Percentiles rank a stretch among this genome's conserved stretches.
These are phyloP conservation scores for Chalaropsis ovoidea DNA, from an alignment of 2,329 filamentous ascomycete species.

Conservation along the genomic window DNA sequence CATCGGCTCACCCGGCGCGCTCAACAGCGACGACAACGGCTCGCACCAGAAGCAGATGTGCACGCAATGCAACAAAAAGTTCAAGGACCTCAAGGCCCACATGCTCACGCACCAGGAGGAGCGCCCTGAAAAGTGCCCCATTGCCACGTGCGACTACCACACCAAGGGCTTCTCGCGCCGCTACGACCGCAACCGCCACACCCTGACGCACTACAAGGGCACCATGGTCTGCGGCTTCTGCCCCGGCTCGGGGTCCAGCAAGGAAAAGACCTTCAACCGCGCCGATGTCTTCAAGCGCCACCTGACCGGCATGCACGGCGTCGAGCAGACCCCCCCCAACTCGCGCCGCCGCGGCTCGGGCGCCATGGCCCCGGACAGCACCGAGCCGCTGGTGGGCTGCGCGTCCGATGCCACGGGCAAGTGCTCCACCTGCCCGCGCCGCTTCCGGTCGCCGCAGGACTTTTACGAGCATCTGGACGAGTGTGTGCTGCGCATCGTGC, in stretches of 20 bases:
- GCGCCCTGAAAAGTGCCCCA: conserved; percentile 88
- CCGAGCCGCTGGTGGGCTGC: conserved; percentile 60
- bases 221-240: conserved; percentile 97
- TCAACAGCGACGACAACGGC: conserved; percentile 50
- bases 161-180: conserved; percentile 86
- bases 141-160: conserved; percentile 84
- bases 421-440: conserved; percentile 87
- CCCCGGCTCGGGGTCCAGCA: conserved; percentile 73
- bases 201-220: conserved; percentile 89
- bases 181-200: conserved; percentile 94
- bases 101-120: conserved; percentile 90
- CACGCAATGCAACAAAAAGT: conserved; percentile 71
- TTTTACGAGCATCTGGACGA: conserved; percentile 95
- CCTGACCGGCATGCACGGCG: conserved; percentile 77
- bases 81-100: conserved; percentile 88
- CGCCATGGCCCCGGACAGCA: conserved; percentile 28
- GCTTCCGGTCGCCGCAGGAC: conserved; percentile 87
- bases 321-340: conserved; percentile 88
- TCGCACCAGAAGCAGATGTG: conserved; percentile 53
- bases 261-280: conserved; percentile 91
- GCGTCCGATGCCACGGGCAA: conserved; percentile 76
- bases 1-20: conserved; percentile 34
- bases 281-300: conserved; percentile 95
- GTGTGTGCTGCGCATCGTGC: conserved; percentile 60
- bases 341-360: conserved; percentile 59